Evolutionary conservation across 768 basidiomycete genomes (phyloP), one percentile per base, ranked within the genome.

Genomic region (Serendipita sp.): DNA sequence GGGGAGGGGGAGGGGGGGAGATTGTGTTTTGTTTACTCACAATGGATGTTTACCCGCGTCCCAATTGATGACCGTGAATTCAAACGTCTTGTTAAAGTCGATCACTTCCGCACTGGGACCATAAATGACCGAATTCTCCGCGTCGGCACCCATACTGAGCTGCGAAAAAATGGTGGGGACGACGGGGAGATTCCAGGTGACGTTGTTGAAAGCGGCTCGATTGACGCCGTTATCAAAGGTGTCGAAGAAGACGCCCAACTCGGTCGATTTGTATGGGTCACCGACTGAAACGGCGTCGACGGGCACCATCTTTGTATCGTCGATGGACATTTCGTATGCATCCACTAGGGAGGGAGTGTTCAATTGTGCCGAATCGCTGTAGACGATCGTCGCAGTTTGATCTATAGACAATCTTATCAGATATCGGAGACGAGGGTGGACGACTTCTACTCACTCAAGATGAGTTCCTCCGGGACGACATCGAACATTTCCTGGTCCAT

Each of bases 401-500:
- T 97, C 89, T 92, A 64, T 34, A 13, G 41, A 41, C 41, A 34
- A 11, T 28, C 1, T 37, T 24, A 3, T 64, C 15, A 37, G 38
- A 3, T 45, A 56, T 3, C 3, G 28, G 34, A 32, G 3, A 47
- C 15, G 10, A 35, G 11, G 32, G 11, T 34, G 11, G 2, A 32
- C 24, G 24, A 41, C 13, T 41, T 5, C 13, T 3, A 76, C 85
- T 47, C 66, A 89, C 89, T 96, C 0, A 88, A 81, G 68, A 86
- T 81, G 30, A 98, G 78, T 10, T 78, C 74, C 30, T 78, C 76
- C 0, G 95, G 92, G 13, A 93, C 76, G 0, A 63, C 77, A 73
- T 98, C 95, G 73, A 96, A 98, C 92, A 94, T 95, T 67, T 76
- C 77, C 0, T 81, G 81, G 71, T 94, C 90, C 83, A 97, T 90